A percentile compares a stretch with the other conserved stretches of the same genome.
These are phyloP conservation scores for Ogataea zsoltii DNA, from an alignment of 805 yeast species.

Conservation along the genomic window DNA sequence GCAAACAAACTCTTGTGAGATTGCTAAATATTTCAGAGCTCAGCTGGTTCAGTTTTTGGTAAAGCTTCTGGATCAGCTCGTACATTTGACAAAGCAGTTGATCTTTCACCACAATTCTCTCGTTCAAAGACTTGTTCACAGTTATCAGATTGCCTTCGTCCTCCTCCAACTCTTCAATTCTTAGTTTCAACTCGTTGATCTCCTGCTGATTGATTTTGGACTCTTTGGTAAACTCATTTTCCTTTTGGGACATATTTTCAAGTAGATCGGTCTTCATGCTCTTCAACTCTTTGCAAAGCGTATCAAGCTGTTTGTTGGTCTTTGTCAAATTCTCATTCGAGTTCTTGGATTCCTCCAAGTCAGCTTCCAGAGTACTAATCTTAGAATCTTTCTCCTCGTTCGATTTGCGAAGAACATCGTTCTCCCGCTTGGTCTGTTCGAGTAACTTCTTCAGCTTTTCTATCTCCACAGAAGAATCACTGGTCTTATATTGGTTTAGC, in stretches of 20 bases:
- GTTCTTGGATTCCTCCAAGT: constrained; percentile 5
- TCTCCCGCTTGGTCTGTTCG: constrained; percentile 18
- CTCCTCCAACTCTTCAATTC: constrained; percentile 53
- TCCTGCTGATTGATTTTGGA: constrained; percentile 50
- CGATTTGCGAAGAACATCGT: constrained; percentile 16
- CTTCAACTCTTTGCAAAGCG: constrained; percentile 28
- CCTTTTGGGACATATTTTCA: constrained; percentile 68
- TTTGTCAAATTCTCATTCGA: constrained; percentile 12
- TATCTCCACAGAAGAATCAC: constrained; percentile 14
- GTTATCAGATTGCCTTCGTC: constrained; percentile 42
- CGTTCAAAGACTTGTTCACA: constrained; percentile 40
- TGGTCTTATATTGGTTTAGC: constrained; percentile 15
- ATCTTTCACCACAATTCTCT: constrained; percentile 27
- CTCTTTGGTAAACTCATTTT: constrained; percentile 57
- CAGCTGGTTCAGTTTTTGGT: constrained; percentile 43
- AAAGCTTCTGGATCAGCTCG: constrained; percentile 24
- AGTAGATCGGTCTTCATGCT: constrained; percentile 61
- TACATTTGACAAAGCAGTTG: constrained; percentile 22
- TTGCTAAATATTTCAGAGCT: constrained; percentile 39
- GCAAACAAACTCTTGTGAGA: constrained; percentile 51
- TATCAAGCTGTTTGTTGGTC: constrained; percentile 16
- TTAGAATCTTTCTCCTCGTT: constrained; percentile 18
- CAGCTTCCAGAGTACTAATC: constrained; percentile 13
- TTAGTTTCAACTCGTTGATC: constrained; percentile 44
- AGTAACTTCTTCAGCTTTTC: constrained; percentile 17